Evolutionary conservation across 1,284 basidiomycete genomes (phyloP), one percentile per base, ranked within the genome.

Genomic region (Cutaneotrichosporon cavernicola): DNA sequence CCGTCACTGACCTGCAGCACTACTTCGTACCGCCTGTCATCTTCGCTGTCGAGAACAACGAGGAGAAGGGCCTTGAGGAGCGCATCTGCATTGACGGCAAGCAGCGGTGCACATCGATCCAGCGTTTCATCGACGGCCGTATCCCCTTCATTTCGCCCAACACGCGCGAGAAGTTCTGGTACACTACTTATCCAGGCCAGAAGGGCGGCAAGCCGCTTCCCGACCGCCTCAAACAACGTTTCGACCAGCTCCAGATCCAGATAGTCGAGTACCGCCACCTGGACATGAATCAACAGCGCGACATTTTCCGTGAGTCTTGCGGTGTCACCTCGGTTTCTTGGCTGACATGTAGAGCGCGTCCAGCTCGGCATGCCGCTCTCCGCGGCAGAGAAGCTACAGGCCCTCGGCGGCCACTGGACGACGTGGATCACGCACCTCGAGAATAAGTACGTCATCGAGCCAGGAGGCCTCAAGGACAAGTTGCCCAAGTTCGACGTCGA

Each of bases 41-140:
- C 57, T 79, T 79, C 61, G 75, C 77, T 4, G 21, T 52, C 31
- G 32, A 62, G 30, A 47, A 26, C 21, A 57, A 67, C 18, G 68
- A 67, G 30, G 60, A 66, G 10, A 67, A 67, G 30, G 55, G 55
- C 38, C 16, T 40, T 22, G 71, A 75, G n/a, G 61, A 16, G 18
- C 71, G 72, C 18, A 64, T 72, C 13, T 77, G 76, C 57, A 78
- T 80, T 64, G 79, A 80, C 63, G 79, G 79, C 57, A 80, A 80
- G 61, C 79, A 80, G 59, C 72, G 79, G 36, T 76, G 76, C 58
- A 75, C 77, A 0, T 72, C 76, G 3, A 74, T 80, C 56, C 14
- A 61, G 18, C 26, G 62, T 9, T 79, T 80, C 62, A 77, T 79
- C 67, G 70, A 71, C 53, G 79, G 79, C 49, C 62, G 70, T 52